Evolutionary conservation across 73 alveolate species (phyloP).

Genomic region (Symbiodinium natans): DNA sequence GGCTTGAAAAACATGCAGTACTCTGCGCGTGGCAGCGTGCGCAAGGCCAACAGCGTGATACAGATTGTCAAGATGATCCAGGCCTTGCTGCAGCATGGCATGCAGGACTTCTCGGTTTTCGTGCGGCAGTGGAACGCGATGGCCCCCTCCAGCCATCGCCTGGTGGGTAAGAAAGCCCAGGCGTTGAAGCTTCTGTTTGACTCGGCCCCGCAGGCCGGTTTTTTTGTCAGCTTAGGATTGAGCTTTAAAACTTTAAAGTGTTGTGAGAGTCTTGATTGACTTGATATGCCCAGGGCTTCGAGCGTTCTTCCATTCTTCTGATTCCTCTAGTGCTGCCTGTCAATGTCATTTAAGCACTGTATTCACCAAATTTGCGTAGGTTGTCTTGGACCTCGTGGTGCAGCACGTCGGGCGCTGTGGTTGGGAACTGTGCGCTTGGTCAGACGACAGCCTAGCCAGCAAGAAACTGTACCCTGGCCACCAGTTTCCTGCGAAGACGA

Average conservation of each 20-base stretch:
- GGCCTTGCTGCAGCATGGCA: not conserved
- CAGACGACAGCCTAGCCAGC: not conserved
- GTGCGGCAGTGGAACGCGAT: not conserved
- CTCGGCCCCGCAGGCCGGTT: not conserved
- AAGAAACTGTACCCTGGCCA: not conserved
- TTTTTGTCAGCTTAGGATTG: not conserved
- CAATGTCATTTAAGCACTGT: not conserved
- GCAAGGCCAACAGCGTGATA: conserved; percentile 24
- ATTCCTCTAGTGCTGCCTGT: no score
- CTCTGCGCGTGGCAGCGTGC: not conserved
- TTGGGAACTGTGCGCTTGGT: not conserved
- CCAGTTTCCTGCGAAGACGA: conserved; percentile 3
- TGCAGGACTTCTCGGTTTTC: not conserved
- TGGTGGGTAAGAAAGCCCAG: conserved; percentile 7
- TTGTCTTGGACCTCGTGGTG: not conserved
- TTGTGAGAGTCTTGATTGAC: no score
- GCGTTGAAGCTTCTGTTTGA: conserved; percentile 13
- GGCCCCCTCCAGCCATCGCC: not conserved
- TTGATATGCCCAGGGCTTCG: no score
- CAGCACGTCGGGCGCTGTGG: not conserved
- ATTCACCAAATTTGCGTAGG: not conserved
- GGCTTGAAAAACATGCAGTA: not conserved
- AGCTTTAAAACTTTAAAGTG: not conserved
- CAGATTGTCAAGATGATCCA: conserved; percentile 22
- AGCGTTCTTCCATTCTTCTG: not conserved